phyloP scores from a whole-genome alignment of 805 yeast genomes.

The Metschnikowia bowlesiae region DNA sequence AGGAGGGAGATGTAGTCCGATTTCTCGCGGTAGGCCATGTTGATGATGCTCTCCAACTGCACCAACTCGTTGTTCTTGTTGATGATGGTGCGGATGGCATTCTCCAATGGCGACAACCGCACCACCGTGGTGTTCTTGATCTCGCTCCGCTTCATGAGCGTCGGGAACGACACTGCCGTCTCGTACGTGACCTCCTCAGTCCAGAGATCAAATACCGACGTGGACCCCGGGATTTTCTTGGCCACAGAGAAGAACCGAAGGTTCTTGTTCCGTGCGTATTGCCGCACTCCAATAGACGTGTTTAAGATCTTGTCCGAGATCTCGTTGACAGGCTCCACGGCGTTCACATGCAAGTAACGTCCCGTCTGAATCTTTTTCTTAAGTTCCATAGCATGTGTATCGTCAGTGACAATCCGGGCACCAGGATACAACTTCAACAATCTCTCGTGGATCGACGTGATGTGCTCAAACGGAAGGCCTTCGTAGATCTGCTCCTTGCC shows the following conservation, averaged over 20 bases:
- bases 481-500: constrained; percentile 78
- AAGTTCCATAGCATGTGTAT: constrained; percentile 51
- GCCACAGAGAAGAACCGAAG: constrained; percentile 65
- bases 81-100: constrained; percentile 65
- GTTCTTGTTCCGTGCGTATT: constrained; percentile 72
- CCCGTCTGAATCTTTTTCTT: constrained; percentile 57
- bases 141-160: constrained; percentile 81
- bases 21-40: constrained; percentile 49
- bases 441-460: constrained; percentile 76
- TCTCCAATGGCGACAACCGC: constrained; percentile 77
- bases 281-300: constrained; percentile 58
- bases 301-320: constrained; percentile 43
- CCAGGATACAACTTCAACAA: constrained; percentile 75
- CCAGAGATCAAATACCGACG: constrained; percentile 74
- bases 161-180: constrained; percentile 75
- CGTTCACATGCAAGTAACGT: constrained; percentile 63
- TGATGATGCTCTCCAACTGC: constrained; percentile 59
- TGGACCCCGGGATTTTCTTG: constrained; percentile 69
- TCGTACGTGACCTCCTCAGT: constrained; percentile 82
- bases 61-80: constrained; percentile 69
- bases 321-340: constrained; percentile 66
- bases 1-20: constrained; percentile 46
- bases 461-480: constrained; percentile 83
- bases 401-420: constrained; percentile 62
- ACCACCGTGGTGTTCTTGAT: constrained; percentile 45